Conservation (phyloP, 495 filamentous ascomycete species). For the Trichoderma asperelloides region DNA sequence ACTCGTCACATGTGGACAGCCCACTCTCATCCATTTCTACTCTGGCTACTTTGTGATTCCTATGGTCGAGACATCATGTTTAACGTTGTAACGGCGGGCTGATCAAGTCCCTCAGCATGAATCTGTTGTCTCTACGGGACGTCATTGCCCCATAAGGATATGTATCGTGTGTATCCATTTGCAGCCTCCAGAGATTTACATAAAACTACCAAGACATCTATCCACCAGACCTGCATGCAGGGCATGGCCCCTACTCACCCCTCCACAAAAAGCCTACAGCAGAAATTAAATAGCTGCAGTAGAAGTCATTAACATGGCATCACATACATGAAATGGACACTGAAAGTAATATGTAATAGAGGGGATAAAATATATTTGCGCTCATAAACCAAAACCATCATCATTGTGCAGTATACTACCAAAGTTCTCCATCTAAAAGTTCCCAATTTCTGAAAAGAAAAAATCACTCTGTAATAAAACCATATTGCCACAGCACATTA, state of each 20-base stretch:
- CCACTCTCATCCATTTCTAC: too few relatives aligned
- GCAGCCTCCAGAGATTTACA: not conserved
- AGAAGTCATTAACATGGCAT: not conserved
- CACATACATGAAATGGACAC: not conserved
- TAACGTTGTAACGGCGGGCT: not conserved
- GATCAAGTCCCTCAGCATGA: not conserved
- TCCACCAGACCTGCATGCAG: not conserved
- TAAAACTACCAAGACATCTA: not conserved
- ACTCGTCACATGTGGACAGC: too few relatives aligned
- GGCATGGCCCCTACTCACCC: not conserved
- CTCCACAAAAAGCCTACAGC: not conserved
- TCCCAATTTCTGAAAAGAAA: constrained; percentile 8
- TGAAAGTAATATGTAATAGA: not conserved
- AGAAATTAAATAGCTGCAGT: not conserved
- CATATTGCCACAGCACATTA: not conserved
- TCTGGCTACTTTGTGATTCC: too few relatives aligned
- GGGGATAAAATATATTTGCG: not conserved
- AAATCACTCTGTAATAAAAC: not conserved
- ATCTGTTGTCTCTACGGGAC: not conserved
- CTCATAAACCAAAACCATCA: not conserved
- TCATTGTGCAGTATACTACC: constrained; percentile 11
- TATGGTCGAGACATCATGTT: not conserved
- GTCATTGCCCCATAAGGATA: not conserved
- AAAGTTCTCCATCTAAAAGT: constrained; percentile 7
- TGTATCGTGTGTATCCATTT: not conserved